These are phyloP conservation scores for Apiospora aurea DNA, from an alignment of 2,329 filamentous ascomycete species.

Conservation along the genomic window DNA sequence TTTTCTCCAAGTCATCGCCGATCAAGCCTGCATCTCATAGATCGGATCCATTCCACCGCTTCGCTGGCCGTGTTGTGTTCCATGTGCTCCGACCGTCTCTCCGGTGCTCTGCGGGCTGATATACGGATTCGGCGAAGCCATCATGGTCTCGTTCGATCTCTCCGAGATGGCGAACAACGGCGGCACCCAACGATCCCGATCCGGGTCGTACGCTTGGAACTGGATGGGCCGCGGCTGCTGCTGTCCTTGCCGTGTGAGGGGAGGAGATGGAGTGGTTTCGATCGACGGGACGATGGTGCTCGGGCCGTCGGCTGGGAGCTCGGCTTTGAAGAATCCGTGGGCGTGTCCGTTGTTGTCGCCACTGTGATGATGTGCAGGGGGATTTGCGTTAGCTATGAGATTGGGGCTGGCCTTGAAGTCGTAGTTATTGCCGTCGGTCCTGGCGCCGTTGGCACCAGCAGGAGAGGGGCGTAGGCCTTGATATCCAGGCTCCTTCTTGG, in stretches of 20 bases:
- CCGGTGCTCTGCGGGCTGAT: slow-evolving; percentile 12
- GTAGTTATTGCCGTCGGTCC: neutral
- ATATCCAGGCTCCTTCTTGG: neutral
- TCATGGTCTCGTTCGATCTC: slow-evolving; percentile 9
- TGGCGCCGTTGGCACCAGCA: neutral
- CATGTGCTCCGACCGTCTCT: neutral
- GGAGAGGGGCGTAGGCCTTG: neutral
- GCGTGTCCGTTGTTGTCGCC: neutral
- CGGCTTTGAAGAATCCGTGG: neutral
- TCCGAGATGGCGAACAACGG: slow-evolving; percentile 9
- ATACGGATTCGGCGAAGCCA: neutral
- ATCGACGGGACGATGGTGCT: neutral
- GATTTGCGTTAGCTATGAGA: neutral
- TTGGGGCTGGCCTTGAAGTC: neutral
- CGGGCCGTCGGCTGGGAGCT: slow-evolving; percentile 5
- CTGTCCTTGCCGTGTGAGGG: neutral
- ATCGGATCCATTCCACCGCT: neutral
- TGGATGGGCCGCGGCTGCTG: neutral
- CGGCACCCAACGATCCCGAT: neutral
- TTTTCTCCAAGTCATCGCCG: neutral
- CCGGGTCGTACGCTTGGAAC: neutral
- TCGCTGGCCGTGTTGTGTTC: neutral
- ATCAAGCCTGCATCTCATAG: slow-evolving; percentile 18
- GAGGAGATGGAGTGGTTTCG: too few species aligned
- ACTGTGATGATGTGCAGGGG: neutral